Base-by-base conservation (phyloP, 1,284 basidiomycete species). In the Phylloboletellus chloephorus region DNA sequence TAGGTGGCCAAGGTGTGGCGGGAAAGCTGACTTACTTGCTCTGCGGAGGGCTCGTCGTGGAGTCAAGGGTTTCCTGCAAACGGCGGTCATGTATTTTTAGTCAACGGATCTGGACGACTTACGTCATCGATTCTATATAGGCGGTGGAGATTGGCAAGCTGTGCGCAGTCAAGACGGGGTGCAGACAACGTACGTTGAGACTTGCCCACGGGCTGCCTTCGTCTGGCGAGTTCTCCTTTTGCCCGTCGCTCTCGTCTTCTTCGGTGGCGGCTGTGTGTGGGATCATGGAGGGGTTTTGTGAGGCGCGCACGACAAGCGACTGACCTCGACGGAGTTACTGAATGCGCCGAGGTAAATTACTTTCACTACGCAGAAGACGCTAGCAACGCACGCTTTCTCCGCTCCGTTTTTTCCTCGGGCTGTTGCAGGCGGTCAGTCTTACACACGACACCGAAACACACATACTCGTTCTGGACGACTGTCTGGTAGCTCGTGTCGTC, bases 401-500 rank as follows among this genome's bases (percentile, higher is more conserved):
- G 35, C 43, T 10, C 35, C 41, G 32, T 43, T 42, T 42, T 47
- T 48, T 34, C 36, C 50, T 39, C 45, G 39, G 29, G 44, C 58
- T 63, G 43, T 13, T n/a, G 20, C 24, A 40, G 25, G 33, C 17
- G 16, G 33, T 48, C 24, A 44, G 37, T 37, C 29, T 13, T n/a
- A 31, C 4, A 29, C 23, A 36, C 31, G 42, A 37, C 39, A 35
- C 34, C 47, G 37, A 30, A 35, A 16, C n/a, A 8, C 21, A 21
- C 10, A 20, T 56, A 50, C 58, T 43, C 21, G 44, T 52, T 40
- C 73, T 68, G 40, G 71, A 57, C 20, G 75, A 73, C 43, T 70
- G 70, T 41, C 71, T 73, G 31, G 73, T 77, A 30, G 67, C 52
- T 56, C 72, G 70, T 51, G 71, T 60, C 36, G 64, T 49, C 17